Conservation (phyloP, 148 eudicot species). For the Silene conica region DNA sequence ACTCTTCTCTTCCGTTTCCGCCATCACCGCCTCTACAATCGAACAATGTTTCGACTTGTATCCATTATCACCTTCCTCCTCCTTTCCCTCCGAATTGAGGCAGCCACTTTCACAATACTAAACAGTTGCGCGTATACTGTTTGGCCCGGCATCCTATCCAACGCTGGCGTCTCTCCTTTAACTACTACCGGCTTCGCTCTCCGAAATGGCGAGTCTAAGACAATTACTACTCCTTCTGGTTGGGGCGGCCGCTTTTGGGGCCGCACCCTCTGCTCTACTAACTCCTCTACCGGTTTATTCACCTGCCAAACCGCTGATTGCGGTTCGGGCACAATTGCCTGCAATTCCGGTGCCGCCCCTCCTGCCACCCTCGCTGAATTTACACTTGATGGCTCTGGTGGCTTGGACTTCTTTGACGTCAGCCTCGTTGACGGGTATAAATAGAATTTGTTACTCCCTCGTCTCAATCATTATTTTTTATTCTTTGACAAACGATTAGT, state of each 20-base stretch:
- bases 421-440: slow-evolving; percentile 69
- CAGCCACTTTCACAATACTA: slow-evolving; percentile 41
- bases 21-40: background rate
- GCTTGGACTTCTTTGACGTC: slow-evolving; percentile 66
- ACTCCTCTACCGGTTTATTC: slow-evolving; percentile 44
- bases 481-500: too few species aligned
- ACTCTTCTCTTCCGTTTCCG: background rate
- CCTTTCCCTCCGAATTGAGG: background rate
- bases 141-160: slow-evolving; percentile 74
- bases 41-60: background rate
- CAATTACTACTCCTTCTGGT: slow-evolving; percentile 33
- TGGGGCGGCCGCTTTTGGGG: slow-evolving; percentile 91
- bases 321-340: slow-evolving; percentile 53
- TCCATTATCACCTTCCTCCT: background rate
- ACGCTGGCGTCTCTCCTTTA: slow-evolving; percentile 59
- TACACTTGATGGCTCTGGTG: slow-evolving; percentile 36
- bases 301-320: slow-evolving; percentile 73
- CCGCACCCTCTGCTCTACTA: slow-evolving; percentile 50
- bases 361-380: slow-evolving; percentile 73
- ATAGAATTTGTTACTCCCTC: background rate
- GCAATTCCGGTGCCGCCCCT: slow-evolving; percentile 43
- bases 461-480: background rate
- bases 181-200: slow-evolving; percentile 68
- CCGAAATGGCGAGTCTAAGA: slow-evolving; percentile 40
- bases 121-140: slow-evolving; percentile 67